Evolutionary conservation across 2,329 filamentous ascomycete genomes (phyloP).

Genomic region (Trichoderma citrinoviride): DNA sequence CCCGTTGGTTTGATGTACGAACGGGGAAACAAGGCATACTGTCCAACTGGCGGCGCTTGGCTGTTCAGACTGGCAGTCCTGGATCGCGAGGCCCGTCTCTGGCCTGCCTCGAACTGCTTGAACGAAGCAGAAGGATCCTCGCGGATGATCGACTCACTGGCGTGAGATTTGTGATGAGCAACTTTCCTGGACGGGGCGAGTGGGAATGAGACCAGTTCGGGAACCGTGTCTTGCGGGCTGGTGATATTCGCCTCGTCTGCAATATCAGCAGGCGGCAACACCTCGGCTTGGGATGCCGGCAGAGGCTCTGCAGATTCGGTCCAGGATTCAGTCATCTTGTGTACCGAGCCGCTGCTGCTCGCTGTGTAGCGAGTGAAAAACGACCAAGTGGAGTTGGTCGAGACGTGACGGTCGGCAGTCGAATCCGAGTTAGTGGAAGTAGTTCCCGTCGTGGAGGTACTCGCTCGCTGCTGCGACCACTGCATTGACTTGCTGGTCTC

Average conservation of each 20-base stretch:
- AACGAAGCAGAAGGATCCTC: constrained; percentile 28
- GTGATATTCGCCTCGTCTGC: constrained; percentile 25
- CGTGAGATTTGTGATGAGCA: constrained; percentile 38
- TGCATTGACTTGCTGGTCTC: constrained; percentile 16
- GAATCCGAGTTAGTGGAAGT: constrained; percentile 48
- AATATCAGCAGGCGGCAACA: constrained; percentile 23
- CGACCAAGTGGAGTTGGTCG: constrained; percentile 52
- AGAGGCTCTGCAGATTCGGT: constrained; percentile 35
- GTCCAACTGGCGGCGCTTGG: constrained; percentile 44
- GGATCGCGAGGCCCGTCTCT: constrained; percentile 40
- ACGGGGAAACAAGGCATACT: constrained; percentile 48
- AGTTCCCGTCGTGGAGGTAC: constrained; percentile 55
- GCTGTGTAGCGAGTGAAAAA: constrained; percentile 53
- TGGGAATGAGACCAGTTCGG: constrained; percentile 36
- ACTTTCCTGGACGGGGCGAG: constrained; percentile 27
- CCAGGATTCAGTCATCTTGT: constrained; percentile 35
- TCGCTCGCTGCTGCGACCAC: constrained; percentile 46
- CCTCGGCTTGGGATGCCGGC: constrained; percentile 29
- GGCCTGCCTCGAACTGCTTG: background rate
- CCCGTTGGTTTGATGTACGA: constrained; percentile 33
- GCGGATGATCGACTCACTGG: constrained; percentile 38
- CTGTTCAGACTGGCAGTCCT: constrained; percentile 47
- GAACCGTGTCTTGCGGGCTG: constrained; percentile 33
- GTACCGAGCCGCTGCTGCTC: constrained; percentile 51
- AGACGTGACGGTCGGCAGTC: constrained; percentile 52